Evolutionary conservation across 1,284 basidiomycete genomes (phyloP).

Genomic region (Microbotryum intermedium): DNA sequence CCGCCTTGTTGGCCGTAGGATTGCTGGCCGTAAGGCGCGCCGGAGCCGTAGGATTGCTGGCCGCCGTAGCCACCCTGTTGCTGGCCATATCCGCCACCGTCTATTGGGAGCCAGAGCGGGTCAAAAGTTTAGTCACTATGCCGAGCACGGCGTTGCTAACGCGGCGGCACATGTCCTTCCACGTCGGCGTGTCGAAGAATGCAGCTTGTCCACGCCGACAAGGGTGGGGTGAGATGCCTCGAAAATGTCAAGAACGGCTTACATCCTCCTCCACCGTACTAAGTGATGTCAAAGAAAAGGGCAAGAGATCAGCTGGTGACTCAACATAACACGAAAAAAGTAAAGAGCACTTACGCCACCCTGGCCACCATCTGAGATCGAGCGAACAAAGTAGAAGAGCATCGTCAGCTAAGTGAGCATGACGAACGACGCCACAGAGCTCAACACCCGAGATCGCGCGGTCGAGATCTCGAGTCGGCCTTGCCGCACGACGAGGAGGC

Average conservation of each 20-base stretch:
- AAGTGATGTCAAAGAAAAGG: background rate
- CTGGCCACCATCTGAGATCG: constrained; percentile 5
- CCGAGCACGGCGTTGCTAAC: background rate
- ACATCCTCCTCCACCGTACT: constrained; percentile 1
- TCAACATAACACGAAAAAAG: background rate
- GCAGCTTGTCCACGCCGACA: too few relatives aligned
- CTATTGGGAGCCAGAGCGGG: background rate
- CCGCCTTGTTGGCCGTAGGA: constrained; percentile 7
- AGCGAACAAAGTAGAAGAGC: too few relatives aligned
- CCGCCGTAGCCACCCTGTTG: constrained; percentile 3
- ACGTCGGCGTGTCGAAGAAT: too few relatives aligned
- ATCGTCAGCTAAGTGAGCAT: too few relatives aligned
- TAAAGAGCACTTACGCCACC: constrained; percentile 4
- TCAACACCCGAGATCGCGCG: background rate
- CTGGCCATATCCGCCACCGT: constrained; percentile 4
- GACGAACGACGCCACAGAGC: too few relatives aligned
- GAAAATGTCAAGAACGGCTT: too few relatives aligned
- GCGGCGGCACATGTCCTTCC: too few relatives aligned
- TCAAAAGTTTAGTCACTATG: background rate
- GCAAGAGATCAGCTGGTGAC: background rate
- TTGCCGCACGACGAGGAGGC: background rate
- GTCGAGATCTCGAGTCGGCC: background rate
- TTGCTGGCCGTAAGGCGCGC: constrained; percentile 24
- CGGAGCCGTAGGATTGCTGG: constrained; percentile 15
- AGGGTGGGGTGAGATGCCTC: too few relatives aligned